Conservation (phyloP, 2,329 filamentous ascomycete species). For the Hymenoscyphus fraxineus region DNA sequence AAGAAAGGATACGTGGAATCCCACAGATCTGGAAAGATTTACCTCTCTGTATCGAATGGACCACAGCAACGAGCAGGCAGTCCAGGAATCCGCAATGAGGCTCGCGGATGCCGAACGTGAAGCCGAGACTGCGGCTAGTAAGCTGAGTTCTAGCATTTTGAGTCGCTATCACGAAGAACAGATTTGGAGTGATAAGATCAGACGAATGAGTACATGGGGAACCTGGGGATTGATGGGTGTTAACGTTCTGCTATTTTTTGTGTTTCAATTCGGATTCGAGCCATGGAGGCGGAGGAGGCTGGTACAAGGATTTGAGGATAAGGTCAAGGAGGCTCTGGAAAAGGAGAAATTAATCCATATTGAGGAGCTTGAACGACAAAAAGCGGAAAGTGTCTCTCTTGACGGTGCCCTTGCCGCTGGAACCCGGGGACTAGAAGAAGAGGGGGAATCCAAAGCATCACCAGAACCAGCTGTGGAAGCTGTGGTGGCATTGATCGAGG, state of each 20-base stretch:
- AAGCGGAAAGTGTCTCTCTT: constrained; percentile 18
- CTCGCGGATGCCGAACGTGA: constrained; percentile 74
- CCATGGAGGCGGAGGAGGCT: constrained; percentile 82
- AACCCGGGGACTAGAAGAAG: constrained; percentile 24
- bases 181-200: constrained; percentile 97
- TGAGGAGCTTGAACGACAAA: constrained; percentile 8
- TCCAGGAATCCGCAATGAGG: constrained; percentile 65
- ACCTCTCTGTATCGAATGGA: constrained; percentile 88
- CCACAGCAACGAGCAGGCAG: constrained; percentile 86
- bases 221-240: constrained; percentile 98
- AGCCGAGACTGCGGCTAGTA: constrained; percentile 71
- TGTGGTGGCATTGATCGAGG: constrained; percentile 21
- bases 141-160: constrained; percentile 77
- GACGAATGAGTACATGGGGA: constrained; percentile 95
- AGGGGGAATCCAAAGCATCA: constrained; percentile 10
- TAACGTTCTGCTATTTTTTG: constrained; percentile 83
- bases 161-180: constrained; percentile 97
- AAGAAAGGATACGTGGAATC: constrained; percentile 88
- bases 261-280: constrained; percentile 85
- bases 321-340: constrained; percentile 63
- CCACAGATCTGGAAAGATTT: constrained; percentile 86
- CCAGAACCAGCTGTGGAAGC: constrained; percentile 27
- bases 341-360: constrained; percentile 25
- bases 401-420: constrained; percentile 27
- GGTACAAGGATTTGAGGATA: constrained; percentile 77